phyloP scores from a whole-genome alignment of 2,329 filamentous ascomycete species.

The Pseudogymnoascus sp. region DNA sequence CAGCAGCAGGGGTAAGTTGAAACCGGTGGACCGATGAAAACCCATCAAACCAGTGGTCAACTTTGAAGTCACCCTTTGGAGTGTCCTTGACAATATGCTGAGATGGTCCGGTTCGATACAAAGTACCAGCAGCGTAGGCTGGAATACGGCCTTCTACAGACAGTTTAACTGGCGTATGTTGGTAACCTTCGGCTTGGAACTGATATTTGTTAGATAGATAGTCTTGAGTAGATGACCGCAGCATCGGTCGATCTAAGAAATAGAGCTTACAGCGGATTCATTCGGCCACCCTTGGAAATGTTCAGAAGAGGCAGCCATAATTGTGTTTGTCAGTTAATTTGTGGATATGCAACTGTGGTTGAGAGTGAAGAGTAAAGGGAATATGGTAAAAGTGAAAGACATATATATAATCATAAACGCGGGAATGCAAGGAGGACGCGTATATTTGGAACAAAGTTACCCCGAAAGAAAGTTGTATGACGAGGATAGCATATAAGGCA shows the following conservation, averaged over 20 bases:
- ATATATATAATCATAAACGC: not conserved
- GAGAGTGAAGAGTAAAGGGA: not conserved
- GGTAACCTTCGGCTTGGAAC: slow-evolving; percentile 7
- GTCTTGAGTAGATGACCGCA: not conserved
- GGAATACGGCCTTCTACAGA: slow-evolving; percentile 60
- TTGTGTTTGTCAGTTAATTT: not conserved
- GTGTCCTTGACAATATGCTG: slow-evolving; percentile 52
- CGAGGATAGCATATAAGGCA: slow-evolving; percentile 24
- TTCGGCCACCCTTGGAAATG: not conserved
- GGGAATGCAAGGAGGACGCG: not conserved
- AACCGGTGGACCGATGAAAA: slow-evolving; percentile 66
- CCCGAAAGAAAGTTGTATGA: not conserved
- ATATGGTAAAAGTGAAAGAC: not conserved
- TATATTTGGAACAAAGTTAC: not conserved
- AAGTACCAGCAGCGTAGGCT: slow-evolving; percentile 58
- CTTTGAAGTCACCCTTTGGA: slow-evolving; percentile 49
- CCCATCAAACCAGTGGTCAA: slow-evolving; percentile 77
- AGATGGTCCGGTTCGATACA: slow-evolving; percentile 70
- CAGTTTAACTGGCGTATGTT: slow-evolving; percentile 48
- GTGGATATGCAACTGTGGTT: not conserved
- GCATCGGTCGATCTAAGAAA: not conserved
- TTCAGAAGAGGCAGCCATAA: not conserved
- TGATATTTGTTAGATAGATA: not conserved
- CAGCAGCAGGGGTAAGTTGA: slow-evolving; percentile 46
- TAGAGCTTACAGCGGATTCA: not conserved